phyloP scores from a whole-genome alignment of 208 protist species.

The Endotrypanum monterogeii region DNA sequence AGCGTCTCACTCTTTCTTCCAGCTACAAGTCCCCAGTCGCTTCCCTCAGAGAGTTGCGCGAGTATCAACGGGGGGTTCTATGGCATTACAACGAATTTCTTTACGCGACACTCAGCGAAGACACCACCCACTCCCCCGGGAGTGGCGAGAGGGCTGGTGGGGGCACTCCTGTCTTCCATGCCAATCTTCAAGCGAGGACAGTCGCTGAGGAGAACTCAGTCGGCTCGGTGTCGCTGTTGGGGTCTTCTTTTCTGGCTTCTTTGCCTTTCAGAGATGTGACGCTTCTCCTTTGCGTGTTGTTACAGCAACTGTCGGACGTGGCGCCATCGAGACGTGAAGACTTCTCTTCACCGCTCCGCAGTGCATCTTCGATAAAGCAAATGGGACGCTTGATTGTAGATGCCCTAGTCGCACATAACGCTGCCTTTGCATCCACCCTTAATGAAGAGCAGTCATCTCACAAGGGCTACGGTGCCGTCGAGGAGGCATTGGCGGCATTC shows the following conservation, averaged over 20 bases:
- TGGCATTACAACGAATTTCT: constrained; percentile 10
- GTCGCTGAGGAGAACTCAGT: background rate
- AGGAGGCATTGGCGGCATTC: background rate
- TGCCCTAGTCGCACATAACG: constrained; percentile 11
- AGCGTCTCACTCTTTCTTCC: background rate
- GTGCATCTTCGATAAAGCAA: background rate
- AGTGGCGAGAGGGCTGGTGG: background rate
- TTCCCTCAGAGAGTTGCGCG: constrained; percentile 11
- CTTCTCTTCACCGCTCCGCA: background rate
- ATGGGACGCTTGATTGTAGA: background rate
- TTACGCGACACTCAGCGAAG: constrained; percentile 12
- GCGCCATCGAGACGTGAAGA: background rate
- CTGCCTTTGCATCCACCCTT: constrained; percentile 3
- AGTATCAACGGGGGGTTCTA: constrained; percentile 16
- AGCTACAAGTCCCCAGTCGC: background rate
- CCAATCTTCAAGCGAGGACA: background rate
- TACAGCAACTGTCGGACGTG: constrained; percentile 18
- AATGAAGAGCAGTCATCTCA: constrained; percentile 11
- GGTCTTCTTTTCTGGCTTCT: constrained; percentile 12
- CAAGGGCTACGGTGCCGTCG: background rate
- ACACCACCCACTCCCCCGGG: background rate
- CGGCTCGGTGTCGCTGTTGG: background rate
- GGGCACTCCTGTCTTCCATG: background rate
- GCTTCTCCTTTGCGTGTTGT: constrained; percentile 17
- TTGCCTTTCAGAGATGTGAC: constrained; percentile 22